Conservation (phyloP, 2,329 filamentous ascomycete genomes). For the Curvularia hawaiiensis region DNA sequence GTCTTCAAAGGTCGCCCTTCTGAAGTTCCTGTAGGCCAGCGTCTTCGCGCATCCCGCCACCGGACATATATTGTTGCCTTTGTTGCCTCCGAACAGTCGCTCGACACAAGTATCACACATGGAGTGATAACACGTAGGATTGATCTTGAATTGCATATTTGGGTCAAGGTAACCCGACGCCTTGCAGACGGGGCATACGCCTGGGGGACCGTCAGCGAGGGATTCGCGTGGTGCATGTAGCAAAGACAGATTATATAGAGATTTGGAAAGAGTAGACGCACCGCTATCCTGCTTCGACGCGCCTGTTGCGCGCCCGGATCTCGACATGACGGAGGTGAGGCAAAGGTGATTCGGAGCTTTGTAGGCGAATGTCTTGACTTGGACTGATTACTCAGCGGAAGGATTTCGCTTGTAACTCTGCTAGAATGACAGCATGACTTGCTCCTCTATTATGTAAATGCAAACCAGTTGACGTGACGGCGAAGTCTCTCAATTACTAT, state of each 20-base stretch:
- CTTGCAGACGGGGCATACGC: constrained; percentile 97
- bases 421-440: not conserved
- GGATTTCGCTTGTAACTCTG: constrained; percentile 5
- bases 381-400: constrained; percentile 23
- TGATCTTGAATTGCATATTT: constrained; percentile 93
- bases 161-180: constrained; percentile 94
- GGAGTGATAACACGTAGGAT: constrained; percentile 97
- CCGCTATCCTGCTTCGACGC: constrained; percentile 45
- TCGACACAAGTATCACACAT: constrained; percentile 98
- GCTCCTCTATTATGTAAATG: not conserved
- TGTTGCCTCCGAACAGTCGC: constrained; percentile 76
- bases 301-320: constrained; percentile 36
- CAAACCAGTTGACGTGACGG: not conserved
- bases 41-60: constrained; percentile 88
- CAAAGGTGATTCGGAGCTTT: constrained; percentile 7
- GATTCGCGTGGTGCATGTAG: constrained; percentile 21
- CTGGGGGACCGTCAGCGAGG: constrained; percentile 50
- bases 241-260: constrained; percentile 39
- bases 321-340: constrained; percentile 42
- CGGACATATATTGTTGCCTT: constrained; percentile 89
- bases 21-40: constrained; percentile 82
- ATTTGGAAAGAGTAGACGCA: constrained; percentile 43
- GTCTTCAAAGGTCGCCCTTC: constrained; percentile 88
- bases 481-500: not conserved
- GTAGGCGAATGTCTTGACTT: not conserved